Evolutionary conservation across 1,284 basidiomycete genomes (phyloP).

Genomic region (Cronartium quercuum): DNA sequence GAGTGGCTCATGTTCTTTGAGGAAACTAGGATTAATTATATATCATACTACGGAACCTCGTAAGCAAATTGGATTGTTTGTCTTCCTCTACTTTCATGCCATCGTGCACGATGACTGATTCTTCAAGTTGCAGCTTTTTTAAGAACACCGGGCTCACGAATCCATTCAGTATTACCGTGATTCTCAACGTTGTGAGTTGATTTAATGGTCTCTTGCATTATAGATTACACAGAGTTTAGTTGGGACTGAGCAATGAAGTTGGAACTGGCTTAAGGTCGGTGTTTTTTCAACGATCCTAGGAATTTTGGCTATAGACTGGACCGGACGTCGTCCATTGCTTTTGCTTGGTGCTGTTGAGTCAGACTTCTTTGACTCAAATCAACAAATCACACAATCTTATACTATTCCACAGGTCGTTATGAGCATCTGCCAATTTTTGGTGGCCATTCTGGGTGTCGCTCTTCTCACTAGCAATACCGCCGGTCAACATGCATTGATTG

Average conservation of each 20-base stretch:
- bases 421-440: not conserved
- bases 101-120: not conserved
- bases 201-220: constrained; percentile 49
- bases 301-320: not conserved
- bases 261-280: not conserved
- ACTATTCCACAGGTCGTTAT: not conserved
- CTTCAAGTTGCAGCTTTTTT: constrained; percentile 27
- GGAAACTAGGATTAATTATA: constrained; percentile 27
- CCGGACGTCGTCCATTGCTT: not conserved
- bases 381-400: not conserved
- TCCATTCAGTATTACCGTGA: constrained; percentile 54
- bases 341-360: constrained; percentile 51
- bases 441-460: not conserved
- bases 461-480: not conserved
- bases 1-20: not conserved
- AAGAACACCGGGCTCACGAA: constrained; percentile 49
- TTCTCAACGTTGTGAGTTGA: constrained; percentile 59
- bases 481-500: not conserved
- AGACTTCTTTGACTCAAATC: constrained; percentile 50
- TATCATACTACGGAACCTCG: constrained; percentile 36
- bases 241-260: not conserved
- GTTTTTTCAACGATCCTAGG: not conserved
- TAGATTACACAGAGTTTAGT: not conserved
- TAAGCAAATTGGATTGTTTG: not conserved
- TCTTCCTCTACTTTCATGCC: not conserved